Evolutionary conservation across 352 stramenopile genomes (phyloP).

Genomic region (Pythium aphanidermatum): DNA sequence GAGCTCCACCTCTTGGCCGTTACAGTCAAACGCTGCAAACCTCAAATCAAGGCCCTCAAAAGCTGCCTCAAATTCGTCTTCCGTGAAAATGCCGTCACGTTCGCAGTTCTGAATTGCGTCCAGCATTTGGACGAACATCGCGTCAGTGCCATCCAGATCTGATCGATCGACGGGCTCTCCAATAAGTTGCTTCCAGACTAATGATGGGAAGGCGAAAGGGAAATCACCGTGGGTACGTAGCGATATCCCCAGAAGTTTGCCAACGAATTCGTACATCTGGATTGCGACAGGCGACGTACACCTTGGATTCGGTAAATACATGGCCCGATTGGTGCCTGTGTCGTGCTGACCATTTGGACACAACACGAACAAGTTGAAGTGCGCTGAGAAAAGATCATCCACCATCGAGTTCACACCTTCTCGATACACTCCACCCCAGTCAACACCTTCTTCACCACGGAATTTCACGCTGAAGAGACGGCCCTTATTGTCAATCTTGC

Average conservation of each 20-base stretch:
- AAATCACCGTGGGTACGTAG: slow-evolving; percentile 91
- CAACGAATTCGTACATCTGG: slow-evolving; percentile 93
- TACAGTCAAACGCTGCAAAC: slow-evolving; percentile 83
- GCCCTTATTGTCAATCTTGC: slow-evolving; percentile 87
- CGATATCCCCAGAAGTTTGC: slow-evolving; percentile 92
- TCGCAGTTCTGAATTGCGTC: slow-evolving; percentile 83
- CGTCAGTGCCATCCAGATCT: slow-evolving; percentile 88
- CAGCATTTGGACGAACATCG: slow-evolving; percentile 88
- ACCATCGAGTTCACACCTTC: slow-evolving; percentile 87
- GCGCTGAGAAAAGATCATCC: slow-evolving; percentile 80
- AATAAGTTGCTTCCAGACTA: slow-evolving; percentile 93
- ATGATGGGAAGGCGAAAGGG: slow-evolving; percentile 86
- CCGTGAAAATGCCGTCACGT: slow-evolving; percentile 67
- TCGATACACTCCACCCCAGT: slow-evolving; percentile 87
- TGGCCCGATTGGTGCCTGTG: slow-evolving; percentile 77
- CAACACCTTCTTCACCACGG: slow-evolving; percentile 82
- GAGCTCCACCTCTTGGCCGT: slow-evolving; percentile 77
- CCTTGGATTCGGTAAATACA: slow-evolving; percentile 87
- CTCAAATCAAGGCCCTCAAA: slow-evolving; percentile 74
- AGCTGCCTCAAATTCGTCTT: slow-evolving; percentile 70
- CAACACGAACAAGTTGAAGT: slow-evolving; percentile 82
- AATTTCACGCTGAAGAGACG: slow-evolving; percentile 88
- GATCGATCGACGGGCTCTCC: slow-evolving; percentile 60
- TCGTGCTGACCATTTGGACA: slow-evolving; percentile 86
- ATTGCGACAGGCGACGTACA: slow-evolving; percentile 84